phyloP scores from a whole-genome alignment of 176 grass and related monocot species.

The Oryza longistaminata region DNA sequence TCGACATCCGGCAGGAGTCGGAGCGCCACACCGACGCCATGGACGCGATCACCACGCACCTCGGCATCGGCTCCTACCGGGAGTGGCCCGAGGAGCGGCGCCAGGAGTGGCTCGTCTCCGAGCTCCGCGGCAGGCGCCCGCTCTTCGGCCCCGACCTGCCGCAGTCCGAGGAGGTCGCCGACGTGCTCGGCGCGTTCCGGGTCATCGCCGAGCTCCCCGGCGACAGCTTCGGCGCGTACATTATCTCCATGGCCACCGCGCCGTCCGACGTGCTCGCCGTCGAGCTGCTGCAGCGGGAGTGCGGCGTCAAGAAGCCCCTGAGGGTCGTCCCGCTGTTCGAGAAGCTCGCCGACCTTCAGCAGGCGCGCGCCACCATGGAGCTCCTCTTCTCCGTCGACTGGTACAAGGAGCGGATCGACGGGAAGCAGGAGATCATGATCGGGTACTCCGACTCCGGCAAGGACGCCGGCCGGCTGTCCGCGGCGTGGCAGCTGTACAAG shows the following conservation, averaged over 20 bases:
- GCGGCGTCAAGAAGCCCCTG: conserved; percentile 53
- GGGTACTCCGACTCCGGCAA: conserved; percentile 86
- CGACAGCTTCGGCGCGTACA: conserved; percentile 68
- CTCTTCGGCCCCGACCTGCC: conserved; percentile 60
- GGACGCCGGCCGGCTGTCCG: conserved; percentile 72
- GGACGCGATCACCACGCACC: conserved; percentile 71
- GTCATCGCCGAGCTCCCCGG: conserved; percentile 67
- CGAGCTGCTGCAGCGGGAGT: conserved; percentile 69
- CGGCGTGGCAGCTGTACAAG: conserved; percentile 68
- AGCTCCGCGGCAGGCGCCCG: conserved; percentile 66
- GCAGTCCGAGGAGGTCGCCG: conserved; percentile 54
- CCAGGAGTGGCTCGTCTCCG: conserved; percentile 71
- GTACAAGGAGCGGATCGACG: conserved; percentile 61
- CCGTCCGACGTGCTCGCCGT: conserved; percentile 83
- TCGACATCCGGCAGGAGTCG: conserved; percentile 86
- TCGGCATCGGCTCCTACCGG: conserved; percentile 72
- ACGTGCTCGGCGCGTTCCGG: conserved; percentile 72
- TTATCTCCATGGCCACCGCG: conserved; percentile 76
- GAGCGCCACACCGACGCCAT: conserved; percentile 67
- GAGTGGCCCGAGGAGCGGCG: conserved; percentile 69
- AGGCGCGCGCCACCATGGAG: conserved; percentile 54
- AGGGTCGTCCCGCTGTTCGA: conserved; percentile 71
- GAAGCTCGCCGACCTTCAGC: conserved; percentile 69
- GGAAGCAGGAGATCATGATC: conserved; percentile 92
- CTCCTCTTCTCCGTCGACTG: conserved; percentile 68